Evolutionary conservation across 1,284 basidiomycete genomes (phyloP), one percentile per base, ranked within the genome.

Genomic region (Leccinum variabile): DNA sequence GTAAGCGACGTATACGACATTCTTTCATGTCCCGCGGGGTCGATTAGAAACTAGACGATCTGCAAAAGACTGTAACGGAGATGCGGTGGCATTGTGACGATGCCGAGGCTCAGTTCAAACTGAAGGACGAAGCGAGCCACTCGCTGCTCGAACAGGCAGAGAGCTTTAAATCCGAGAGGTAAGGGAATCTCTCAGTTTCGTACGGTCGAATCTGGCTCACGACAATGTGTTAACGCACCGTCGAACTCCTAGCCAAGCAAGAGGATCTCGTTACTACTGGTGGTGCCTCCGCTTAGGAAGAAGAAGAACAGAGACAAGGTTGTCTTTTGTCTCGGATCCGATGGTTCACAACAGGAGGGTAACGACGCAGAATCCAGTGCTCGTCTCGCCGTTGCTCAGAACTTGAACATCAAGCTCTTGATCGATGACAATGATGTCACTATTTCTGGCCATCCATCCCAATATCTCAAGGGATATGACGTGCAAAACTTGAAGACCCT

Each of bases 401-500:
- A 81, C 57, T 78, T 94, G 64, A 92, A 93, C 72, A 83, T 94
- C 74, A 94, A 94, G 76, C 79, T 94, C 59, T 77, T 94, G 74
- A 88, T 94, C 67, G 92, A 94, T 68, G 91, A 94, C 76, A 94
- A 94, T 76, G 87, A 94, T 71, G 91, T 94, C 66, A 94, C 91
- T 9, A 94, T 94, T 64, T 87, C 91, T 35, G 91, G 91, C 0
- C 92, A 94, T 72, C 92, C 92, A 3, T 92, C 90, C 16, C 76
- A 92, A 61, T 94, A 94, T 72, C 82, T 94, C 68, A 87, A 87
- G 72, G 92, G 92, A 25, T 94, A 86, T 76, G 81, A 86, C 59
- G 73, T 93, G 53, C 72, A 76, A 32, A 18, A 18, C 18, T 18
- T 18, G 18, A 86, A 87, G 80, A 93, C 91, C 0, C 82, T 94